Conservation (phyloP, 208 protist genomes). For the Trypanosoma melophagium region DNA sequence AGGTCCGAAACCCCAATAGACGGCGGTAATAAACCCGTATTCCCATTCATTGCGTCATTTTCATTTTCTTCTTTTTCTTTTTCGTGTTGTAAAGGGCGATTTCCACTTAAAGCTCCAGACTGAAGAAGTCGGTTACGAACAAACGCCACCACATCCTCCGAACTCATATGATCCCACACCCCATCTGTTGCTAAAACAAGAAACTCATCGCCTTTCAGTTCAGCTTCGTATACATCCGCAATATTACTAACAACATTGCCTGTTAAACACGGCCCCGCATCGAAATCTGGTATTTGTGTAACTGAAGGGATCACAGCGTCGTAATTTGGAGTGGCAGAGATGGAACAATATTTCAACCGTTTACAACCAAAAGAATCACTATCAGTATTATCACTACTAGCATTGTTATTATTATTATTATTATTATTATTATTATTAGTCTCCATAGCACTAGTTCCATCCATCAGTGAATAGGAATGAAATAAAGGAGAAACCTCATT, state of each 20-base stretch:
- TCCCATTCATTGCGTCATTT: too few species aligned
- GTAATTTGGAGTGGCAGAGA: too few species aligned
- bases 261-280: not conserved
- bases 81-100: too few species aligned
- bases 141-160: conserved; percentile 56
- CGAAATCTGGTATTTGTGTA: too few species aligned
- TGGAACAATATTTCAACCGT: too few species aligned
- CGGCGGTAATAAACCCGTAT: too few species aligned
- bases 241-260: conserved; percentile 72
- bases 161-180: conserved; percentile 74
- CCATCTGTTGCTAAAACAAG: conserved; percentile 77
- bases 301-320: too few species aligned
- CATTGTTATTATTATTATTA: not conserved
- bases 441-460: not conserved
- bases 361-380: not conserved
- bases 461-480: too few species aligned
- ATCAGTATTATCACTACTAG: not conserved
- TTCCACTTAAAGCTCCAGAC: not conserved
- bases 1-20: too few species aligned
- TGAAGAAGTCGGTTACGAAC: conserved; percentile 37
- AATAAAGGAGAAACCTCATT: too few species aligned
- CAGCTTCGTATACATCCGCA: conserved; percentile 66
- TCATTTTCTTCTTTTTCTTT: too few species aligned
- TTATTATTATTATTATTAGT: not conserved
- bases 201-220: conserved; percentile 64